A percentile compares a stretch with the other conserved stretches of the same genome.
Conservation (phyloP, 1,284 basidiomycete genomes). For the Malassezia restricta region DNA sequence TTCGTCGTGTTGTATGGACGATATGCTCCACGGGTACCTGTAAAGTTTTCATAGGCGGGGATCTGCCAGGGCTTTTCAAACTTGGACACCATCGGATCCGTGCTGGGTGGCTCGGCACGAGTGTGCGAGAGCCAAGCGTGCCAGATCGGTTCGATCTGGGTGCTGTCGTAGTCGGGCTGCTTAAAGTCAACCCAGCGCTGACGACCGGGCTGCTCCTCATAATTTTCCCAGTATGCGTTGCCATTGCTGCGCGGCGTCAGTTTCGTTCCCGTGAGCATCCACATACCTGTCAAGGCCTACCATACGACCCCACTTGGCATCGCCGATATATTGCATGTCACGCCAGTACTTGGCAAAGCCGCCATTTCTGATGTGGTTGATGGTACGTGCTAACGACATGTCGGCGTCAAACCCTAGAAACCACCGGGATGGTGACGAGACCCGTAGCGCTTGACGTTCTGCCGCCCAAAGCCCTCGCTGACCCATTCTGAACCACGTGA, state of each 20-base stretch:
- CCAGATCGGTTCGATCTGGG: constrained; percentile 41
- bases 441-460: no score
- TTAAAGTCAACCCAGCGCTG: constrained; percentile 44
- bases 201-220: constrained; percentile 33
- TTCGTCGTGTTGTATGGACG: constrained; percentile 37
- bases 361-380: constrained; percentile 34
- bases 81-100: constrained; percentile 23
- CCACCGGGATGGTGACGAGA: neutral
- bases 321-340: constrained; percentile 42
- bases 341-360: constrained; percentile 39
- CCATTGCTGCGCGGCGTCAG: constrained; percentile 21
- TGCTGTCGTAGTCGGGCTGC: constrained; percentile 34
- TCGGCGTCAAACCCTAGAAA: neutral
- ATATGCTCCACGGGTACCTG: constrained; percentile 38
- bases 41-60: constrained; percentile 32
- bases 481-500: no score
- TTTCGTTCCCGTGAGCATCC: neutral
- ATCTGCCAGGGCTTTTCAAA: constrained; percentile 32
- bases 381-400: constrained; percentile 41
- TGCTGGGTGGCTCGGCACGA: constrained; percentile 28
- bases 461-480: no score
- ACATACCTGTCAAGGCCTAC: constrained; percentile 38
- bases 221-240: constrained; percentile 45
- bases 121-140: constrained; percentile 42
- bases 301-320: constrained; percentile 41